Evolutionary conservation across 164 flowering plant genomes (phyloP).

Genomic region (Magnolia changhungtana): DNA sequence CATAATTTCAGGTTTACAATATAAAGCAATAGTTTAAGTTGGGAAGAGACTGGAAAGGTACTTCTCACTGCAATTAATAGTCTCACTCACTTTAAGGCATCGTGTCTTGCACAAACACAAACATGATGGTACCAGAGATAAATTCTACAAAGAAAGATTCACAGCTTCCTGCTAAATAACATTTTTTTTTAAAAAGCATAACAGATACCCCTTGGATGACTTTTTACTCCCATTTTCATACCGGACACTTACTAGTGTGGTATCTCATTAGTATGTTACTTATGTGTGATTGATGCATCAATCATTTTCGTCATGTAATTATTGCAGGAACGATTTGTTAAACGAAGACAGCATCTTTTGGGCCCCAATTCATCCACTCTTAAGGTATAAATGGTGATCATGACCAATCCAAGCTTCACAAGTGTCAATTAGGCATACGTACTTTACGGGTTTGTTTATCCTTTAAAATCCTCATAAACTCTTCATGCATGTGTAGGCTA

Average conservation of each 20-base stretch:
- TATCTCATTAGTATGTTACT: neutral
- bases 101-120: no score
- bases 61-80: no score
- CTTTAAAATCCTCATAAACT: neutral
- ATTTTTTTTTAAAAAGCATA: no score
- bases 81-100: no score
- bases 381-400: conserved; percentile 45
- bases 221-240: neutral
- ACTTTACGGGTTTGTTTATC: neutral
- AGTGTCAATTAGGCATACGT: neutral
- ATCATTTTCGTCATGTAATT: neutral
- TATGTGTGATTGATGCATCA: neutral
- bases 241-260: neutral
- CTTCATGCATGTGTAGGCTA: conserved; percentile 53
- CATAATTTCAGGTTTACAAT: no score
- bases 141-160: neutral
- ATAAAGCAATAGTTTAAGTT: no score
- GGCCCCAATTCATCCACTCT: conserved; percentile 86
- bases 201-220: neutral
- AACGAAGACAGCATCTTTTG: conserved; percentile 78
- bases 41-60: no score
- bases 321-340: conserved; percentile 84
- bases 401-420: neutral
- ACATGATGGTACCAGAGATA: no score
- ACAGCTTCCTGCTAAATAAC: neutral